These are phyloP conservation scores for Alternaria postmessia DNA, from an alignment of 2,329 filamentous ascomycete species.

Conservation along the genomic window DNA sequence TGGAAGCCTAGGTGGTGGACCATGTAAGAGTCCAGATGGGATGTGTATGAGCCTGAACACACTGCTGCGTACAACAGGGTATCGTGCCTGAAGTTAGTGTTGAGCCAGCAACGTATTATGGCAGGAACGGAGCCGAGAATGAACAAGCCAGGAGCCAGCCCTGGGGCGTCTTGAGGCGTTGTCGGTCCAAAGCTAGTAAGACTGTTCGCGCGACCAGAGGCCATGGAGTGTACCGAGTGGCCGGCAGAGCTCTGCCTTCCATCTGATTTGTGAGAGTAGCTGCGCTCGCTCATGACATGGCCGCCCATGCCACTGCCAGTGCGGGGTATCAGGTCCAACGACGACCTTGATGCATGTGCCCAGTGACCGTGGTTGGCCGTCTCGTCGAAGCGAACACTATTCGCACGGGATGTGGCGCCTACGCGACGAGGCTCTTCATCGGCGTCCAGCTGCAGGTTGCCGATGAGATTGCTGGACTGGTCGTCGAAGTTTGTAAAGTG, in stretches of 20 bases:
- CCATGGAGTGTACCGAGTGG: slow-evolving; percentile 78
- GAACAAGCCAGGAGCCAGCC: slow-evolving; percentile 83
- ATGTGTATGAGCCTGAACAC: slow-evolving; percentile 90
- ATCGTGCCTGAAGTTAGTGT: slow-evolving; percentile 86
- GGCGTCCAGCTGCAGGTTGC: slow-evolving; percentile 82
- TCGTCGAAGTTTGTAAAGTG: slow-evolving; percentile 91
- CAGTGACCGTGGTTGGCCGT: slow-evolving; percentile 92
- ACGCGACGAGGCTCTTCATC: slow-evolving; percentile 87
- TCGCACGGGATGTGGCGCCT: slow-evolving; percentile 88
- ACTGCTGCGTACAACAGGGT: slow-evolving; percentile 90
- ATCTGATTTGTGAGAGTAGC: slow-evolving; percentile 93
- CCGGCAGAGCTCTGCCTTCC: slow-evolving; percentile 94
- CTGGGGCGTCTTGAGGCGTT: slow-evolving; percentile 75
- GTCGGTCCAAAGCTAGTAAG: slow-evolving; percentile 73
- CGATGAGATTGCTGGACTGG: slow-evolving; percentile 79
- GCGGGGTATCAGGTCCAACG: slow-evolving; percentile 80
- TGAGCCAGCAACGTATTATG: slow-evolving; percentile 96
- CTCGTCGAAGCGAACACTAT: slow-evolving; percentile 97
- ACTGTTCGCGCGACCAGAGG: slow-evolving; percentile 85
- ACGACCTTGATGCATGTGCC: slow-evolving; percentile 82
- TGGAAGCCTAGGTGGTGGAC: slow-evolving; percentile 76
- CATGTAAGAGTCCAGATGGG: slow-evolving; percentile 78
- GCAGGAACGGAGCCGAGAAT: slow-evolving; percentile 88
- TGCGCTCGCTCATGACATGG: slow-evolving; percentile 85
- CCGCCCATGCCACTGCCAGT: slow-evolving; percentile 81